A percentile compares a stretch with the other conserved stretches of the same genome.
Evolutionary conservation across 2,329 filamentous ascomycete species (phyloP).

Genomic region (Fusarium dimerum): DNA sequence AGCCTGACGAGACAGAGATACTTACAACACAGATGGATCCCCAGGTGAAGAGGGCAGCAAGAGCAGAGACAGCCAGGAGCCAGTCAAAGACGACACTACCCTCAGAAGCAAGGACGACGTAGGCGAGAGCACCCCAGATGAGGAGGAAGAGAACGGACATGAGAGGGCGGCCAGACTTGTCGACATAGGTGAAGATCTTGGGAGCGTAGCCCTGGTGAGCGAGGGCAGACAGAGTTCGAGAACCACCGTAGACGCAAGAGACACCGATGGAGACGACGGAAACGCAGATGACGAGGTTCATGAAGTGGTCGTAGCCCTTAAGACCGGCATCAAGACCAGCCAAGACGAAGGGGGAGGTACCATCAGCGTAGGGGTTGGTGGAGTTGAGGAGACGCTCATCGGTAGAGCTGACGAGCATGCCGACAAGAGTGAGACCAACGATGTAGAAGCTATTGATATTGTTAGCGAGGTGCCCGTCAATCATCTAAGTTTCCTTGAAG

Average conservation of each 20-base stretch:
- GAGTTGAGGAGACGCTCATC: conserved; percentile 45
- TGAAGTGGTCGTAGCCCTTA: conserved; percentile 48
- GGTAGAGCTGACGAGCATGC: conserved; percentile 45
- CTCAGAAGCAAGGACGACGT: conserved; percentile 44
- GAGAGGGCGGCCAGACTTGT: conserved; percentile 54
- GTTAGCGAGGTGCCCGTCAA: conserved; percentile 2
- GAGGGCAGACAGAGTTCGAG: conserved; percentile 56
- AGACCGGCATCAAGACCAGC: conserved; percentile 50
- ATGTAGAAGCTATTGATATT: conserved; percentile 41
- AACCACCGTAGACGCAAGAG: conserved; percentile 56
- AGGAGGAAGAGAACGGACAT: conserved; percentile 46
- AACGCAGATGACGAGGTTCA: conserved; percentile 56
- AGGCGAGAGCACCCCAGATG: conserved; percentile 49
- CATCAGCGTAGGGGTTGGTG: conserved; percentile 28
- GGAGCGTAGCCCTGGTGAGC: conserved; percentile 58
- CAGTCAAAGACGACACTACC: conserved; percentile 61
- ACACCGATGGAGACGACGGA: conserved; percentile 57
- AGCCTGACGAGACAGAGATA: neutral
- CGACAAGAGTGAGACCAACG: conserved; percentile 50
- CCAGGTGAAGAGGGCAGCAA: conserved; percentile 67
- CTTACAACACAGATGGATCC: conserved; percentile 60
- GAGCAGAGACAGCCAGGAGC: conserved; percentile 64
- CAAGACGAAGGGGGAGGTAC: conserved; percentile 53
- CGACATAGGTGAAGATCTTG: conserved; percentile 54
- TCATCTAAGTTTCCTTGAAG: too few relatives aligned